These are phyloP conservation scores for Ascochyta lentis DNA, from an alignment of 2,329 filamentous ascomycete species.

Conservation along the genomic window DNA sequence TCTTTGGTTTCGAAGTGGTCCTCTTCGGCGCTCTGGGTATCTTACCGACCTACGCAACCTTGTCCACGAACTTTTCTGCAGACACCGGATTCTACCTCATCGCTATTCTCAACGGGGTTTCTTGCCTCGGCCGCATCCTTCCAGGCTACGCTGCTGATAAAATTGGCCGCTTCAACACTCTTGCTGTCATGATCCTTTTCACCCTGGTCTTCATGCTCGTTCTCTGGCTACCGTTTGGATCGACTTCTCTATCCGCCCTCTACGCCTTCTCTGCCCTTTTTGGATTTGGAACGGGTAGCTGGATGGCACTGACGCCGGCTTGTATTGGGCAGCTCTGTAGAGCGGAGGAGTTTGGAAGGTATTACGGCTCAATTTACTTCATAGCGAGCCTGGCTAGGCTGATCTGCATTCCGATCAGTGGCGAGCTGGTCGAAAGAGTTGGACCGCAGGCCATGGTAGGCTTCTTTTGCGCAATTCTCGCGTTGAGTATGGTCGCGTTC, in stretches of 20 bases:
- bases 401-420: constrained; percentile 46
- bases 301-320: constrained; percentile 54
- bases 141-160: constrained; percentile 51
- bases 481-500: constrained; percentile 40
- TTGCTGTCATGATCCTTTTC: constrained; percentile 46
- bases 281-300: constrained; percentile 56
- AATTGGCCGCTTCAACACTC: constrained; percentile 51
- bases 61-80: constrained; percentile 43
- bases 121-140: constrained; percentile 50
- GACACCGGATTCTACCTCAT: constrained; percentile 48
- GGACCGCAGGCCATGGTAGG: constrained; percentile 44
- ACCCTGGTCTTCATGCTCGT: constrained; percentile 47
- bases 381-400: constrained; percentile 45
- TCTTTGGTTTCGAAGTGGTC: constrained; percentile 47
- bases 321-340: constrained; percentile 58
- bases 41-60: constrained; percentile 51
- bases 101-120: constrained; percentile 50
- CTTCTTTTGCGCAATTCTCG: constrained; percentile 43
- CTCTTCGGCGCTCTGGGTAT: constrained; percentile 52
- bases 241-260: constrained; percentile 40
- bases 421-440: constrained; percentile 44
- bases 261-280: constrained; percentile 53
- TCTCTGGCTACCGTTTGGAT: constrained; percentile 45
- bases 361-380: constrained; percentile 59
- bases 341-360: constrained; percentile 56